Conservation (phyloP, 78 protist species). For the Dictyostelium capitatum region DNA sequence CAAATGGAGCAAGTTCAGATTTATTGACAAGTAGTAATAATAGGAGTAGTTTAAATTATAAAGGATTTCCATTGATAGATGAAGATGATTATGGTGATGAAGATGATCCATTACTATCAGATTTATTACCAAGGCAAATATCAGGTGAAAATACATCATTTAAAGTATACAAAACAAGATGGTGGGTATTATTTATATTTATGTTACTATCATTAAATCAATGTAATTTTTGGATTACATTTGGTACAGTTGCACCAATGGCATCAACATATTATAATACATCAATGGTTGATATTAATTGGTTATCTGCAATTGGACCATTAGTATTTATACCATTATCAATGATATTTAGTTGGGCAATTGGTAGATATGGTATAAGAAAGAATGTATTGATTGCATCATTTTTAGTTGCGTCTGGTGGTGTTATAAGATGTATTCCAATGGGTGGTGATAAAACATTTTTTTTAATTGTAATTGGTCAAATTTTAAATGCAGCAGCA, state of each 20-base stretch:
- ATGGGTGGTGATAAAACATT: slow-evolving; percentile 29
- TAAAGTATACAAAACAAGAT: slow-evolving; percentile 29
- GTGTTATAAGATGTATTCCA: slow-evolving; percentile 41
- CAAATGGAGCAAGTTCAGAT: too few species aligned
- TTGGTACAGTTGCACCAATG: slow-evolving; percentile 54
- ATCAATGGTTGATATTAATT: slow-evolving; percentile 11
- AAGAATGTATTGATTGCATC: slow-evolving; percentile 19
- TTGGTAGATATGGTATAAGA: slow-evolving; percentile 57
- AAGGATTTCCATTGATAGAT: neutral
- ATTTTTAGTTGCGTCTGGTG: slow-evolving; percentile 19
- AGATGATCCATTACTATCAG: slow-evolving; percentile 1
- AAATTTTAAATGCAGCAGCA: slow-evolving; percentile 25
- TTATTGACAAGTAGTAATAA: neutral
- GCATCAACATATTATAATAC: slow-evolving; percentile 23
- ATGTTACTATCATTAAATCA: slow-evolving; percentile 58
- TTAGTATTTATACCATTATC: slow-evolving; percentile 25
- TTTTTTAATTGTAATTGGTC: slow-evolving; percentile 35
- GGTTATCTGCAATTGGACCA: slow-evolving; percentile 33
- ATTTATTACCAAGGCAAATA: neutral
- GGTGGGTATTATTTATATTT: slow-evolving; percentile 57
- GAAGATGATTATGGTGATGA: neutral
- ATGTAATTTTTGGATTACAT: slow-evolving; percentile 75
- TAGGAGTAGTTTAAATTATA: neutral
- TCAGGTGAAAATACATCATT: slow-evolving; percentile 22
- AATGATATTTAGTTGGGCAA: slow-evolving; percentile 46